Evolutionary conservation across 176 grass and related monocot species (phyloP).

Genomic region (Rhynchospora tenuis): DNA sequence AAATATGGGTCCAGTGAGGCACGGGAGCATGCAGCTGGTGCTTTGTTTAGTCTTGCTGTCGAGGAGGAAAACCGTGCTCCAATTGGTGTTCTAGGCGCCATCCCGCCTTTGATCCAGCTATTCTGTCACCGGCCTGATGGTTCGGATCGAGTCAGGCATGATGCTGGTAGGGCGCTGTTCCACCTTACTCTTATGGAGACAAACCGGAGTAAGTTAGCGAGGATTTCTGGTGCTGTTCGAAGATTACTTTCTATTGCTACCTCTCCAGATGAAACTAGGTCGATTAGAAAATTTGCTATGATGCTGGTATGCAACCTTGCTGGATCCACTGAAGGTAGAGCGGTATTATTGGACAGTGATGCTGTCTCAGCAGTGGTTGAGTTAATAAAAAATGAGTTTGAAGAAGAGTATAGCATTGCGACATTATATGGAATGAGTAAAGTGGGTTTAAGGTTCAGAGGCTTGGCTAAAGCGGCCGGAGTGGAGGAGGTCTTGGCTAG

Average conservation of each 20-base stretch:
- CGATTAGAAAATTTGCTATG: slow-evolving; percentile 54
- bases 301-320: slow-evolving; percentile 78
- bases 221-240: slow-evolving; percentile 43
- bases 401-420: slow-evolving; percentile 64
- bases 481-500: slow-evolving; percentile 45
- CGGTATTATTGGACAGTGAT: slow-evolving; percentile 66
- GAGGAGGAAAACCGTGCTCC: slow-evolving; percentile 81
- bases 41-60: slow-evolving; percentile 66
- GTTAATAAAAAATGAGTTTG: slow-evolving; percentile 38
- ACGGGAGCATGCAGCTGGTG: slow-evolving; percentile 64
- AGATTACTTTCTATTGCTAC: slow-evolving; percentile 43
- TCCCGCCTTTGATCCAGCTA: slow-evolving; percentile 60
- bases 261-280: neutral
- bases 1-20: slow-evolving; percentile 37
- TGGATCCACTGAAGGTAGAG: slow-evolving; percentile 52
- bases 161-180: slow-evolving; percentile 79
- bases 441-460: slow-evolving; percentile 65
- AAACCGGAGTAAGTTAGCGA: slow-evolving; percentile 63
- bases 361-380: slow-evolving; percentile 39
- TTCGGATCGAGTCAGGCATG: slow-evolving; percentile 35
- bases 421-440: slow-evolving; percentile 77
- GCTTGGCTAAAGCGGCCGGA: slow-evolving; percentile 50
- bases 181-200: slow-evolving; percentile 64
- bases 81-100: slow-evolving; percentile 78
- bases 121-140: slow-evolving; percentile 28